A percentile compares a stretch with the other conserved stretches of the same genome.
Conservation (phyloP, 495 filamentous ascomycete genomes). For the Immersiella caudata region DNA sequence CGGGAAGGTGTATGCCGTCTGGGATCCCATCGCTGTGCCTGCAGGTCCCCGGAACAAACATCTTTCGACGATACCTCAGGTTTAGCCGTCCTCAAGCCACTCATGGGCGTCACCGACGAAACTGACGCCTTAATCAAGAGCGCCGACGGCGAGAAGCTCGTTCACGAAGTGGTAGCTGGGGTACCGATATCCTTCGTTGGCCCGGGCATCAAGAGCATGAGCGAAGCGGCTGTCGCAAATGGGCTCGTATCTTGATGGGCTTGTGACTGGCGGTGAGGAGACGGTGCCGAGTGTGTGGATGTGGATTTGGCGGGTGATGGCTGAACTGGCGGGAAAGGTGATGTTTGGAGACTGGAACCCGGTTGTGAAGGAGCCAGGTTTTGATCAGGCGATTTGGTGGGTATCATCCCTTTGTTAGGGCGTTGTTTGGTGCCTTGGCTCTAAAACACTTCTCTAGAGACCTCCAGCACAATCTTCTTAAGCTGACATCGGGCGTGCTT, state of each 20-base stretch:
- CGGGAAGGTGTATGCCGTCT: slow-evolving; percentile 33
- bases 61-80: slow-evolving; percentile 19
- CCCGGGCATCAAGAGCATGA: not conserved
- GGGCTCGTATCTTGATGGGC: not conserved
- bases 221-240: slow-evolving; percentile 7
- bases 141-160: not conserved
- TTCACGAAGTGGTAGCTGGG: slow-evolving; percentile 1
- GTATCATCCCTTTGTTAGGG: no score
- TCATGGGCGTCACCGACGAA: not conserved
- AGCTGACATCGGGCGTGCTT: slow-evolving; percentile 3
- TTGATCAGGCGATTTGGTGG: slow-evolving; percentile 15
- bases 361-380: slow-evolving; percentile 9
- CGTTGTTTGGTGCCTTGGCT: no score
- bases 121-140: not conserved
- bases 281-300: slow-evolving; percentile 19
- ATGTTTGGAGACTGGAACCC: slow-evolving; percentile 18
- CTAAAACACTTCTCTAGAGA: no score
- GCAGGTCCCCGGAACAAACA: slow-evolving; percentile 24
- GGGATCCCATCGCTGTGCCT: slow-evolving; percentile 23
- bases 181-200: slow-evolving; percentile 10
- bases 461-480: slow-evolving; percentile 14
- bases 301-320: slow-evolving; percentile 19
- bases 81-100: not conserved
- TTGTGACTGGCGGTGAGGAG: not conserved
- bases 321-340: not conserved